These are phyloP conservation scores for Rhizoctonia solani DNA, from an alignment of 1,284 basidiomycete genomes.

Conservation along the genomic window DNA sequence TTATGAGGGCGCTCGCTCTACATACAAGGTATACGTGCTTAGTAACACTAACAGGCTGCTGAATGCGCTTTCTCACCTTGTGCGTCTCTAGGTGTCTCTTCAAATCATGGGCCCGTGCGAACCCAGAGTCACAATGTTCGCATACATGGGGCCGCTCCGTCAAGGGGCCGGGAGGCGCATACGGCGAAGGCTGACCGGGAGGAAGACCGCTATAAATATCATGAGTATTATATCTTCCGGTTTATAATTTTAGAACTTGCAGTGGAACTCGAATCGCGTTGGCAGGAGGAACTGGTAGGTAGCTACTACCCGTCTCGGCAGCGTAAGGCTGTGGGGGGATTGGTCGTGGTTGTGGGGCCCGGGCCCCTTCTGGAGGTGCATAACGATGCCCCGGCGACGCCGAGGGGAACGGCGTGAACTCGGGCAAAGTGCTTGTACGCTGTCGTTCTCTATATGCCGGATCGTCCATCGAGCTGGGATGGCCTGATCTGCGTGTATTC, in stretches of 20 bases:
- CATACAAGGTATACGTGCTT: neutral
- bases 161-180: slow-evolving; percentile 18
- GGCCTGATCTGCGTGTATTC: neutral
- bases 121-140: slow-evolving; percentile 25
- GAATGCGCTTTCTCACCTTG: slow-evolving; percentile 2
- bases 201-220: neutral
- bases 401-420: slow-evolving; percentile 4
- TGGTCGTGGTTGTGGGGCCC: neutral
- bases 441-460: neutral
- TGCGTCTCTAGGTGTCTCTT: slow-evolving; percentile 20
- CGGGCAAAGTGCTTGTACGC: neutral
- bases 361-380: slow-evolving; percentile 14
- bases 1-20: slow-evolving; percentile 24
- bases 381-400: slow-evolving; percentile 4
- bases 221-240: neutral
- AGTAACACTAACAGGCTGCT: neutral
- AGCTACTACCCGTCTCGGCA: neutral
- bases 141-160: slow-evolving; percentile 24
- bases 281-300: neutral
- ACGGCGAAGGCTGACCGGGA: slow-evolving; percentile 9
- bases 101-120: slow-evolving; percentile 31
- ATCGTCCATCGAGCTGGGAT: neutral
- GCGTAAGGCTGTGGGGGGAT: slow-evolving; percentile 3
- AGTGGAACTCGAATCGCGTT: slow-evolving; percentile 2
- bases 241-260: slow-evolving; percentile 2